Evolutionary conservation across 2,329 filamentous ascomycete genomes (phyloP).

Genomic region (Aspergillus novofumigatus): DNA sequence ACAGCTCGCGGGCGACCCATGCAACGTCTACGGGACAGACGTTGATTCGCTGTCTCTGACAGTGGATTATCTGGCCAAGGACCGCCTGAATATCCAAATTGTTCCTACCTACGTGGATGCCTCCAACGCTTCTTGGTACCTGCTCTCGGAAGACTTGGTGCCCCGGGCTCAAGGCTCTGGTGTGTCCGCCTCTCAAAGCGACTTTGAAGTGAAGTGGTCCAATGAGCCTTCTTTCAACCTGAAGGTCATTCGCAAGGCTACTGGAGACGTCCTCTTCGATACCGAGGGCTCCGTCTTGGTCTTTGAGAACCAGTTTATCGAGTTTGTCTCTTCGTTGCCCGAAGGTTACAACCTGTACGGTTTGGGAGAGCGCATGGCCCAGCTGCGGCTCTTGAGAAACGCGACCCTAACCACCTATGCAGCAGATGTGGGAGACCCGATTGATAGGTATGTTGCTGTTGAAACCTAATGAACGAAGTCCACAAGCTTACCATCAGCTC

Average conservation of each 20-base stretch:
- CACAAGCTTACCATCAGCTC: not conserved
- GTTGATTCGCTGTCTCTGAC: slow-evolving; percentile 62
- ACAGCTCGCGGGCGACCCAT: slow-evolving; percentile 50
- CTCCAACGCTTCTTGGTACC: slow-evolving; percentile 63
- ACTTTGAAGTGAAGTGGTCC: slow-evolving; percentile 52
- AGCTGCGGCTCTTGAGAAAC: slow-evolving; percentile 67
- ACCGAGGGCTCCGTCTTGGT: slow-evolving; percentile 62
- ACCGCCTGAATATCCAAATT: slow-evolving; percentile 68
- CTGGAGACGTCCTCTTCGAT: slow-evolving; percentile 64
- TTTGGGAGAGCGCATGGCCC: slow-evolving; percentile 68
- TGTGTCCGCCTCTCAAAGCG: slow-evolving; percentile 32
- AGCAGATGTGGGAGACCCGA: slow-evolving; percentile 60
- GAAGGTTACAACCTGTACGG: slow-evolving; percentile 73
- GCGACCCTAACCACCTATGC: slow-evolving; percentile 65
- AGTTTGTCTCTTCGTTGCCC: slow-evolving; percentile 63
- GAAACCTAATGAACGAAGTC: not conserved
- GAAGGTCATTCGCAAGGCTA: slow-evolving; percentile 54
- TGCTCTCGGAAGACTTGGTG: slow-evolving; percentile 61
- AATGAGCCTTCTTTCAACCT: slow-evolving; percentile 57
- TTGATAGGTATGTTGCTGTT: slow-evolving; percentile 36
- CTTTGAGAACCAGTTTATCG: slow-evolving; percentile 74
- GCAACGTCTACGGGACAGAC: slow-evolving; percentile 76
- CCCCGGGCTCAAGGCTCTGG: slow-evolving; percentile 48
- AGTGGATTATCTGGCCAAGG: slow-evolving; percentile 62
- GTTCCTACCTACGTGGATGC: slow-evolving; percentile 59